phyloP scores from a whole-genome alignment of 805 yeast genomes.

The Starmerella roubikii region DNA sequence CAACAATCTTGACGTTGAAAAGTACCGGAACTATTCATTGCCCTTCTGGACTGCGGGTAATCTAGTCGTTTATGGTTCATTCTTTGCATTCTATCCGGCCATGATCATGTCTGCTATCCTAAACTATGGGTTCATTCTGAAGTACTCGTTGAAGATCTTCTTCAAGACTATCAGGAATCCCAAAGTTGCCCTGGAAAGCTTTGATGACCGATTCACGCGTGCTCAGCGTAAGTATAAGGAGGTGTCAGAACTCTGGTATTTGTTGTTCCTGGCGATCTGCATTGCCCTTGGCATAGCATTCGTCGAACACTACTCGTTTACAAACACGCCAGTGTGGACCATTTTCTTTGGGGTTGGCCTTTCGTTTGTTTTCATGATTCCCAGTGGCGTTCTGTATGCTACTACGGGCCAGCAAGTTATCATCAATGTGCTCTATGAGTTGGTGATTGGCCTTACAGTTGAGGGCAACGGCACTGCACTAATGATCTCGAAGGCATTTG shows the following conservation, averaged over 20 bases:
- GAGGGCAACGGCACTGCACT: conserved; percentile 44
- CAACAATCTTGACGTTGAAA: conserved; percentile 34
- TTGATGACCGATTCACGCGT: conserved; percentile 41
- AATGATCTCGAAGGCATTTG: conserved; percentile 39
- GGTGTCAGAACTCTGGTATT: conserved; percentile 48
- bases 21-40: conserved; percentile 48
- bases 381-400: conserved; percentile 36
- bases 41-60: conserved; percentile 56
- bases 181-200: conserved; percentile 24
- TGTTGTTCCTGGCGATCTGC: conserved; percentile 32
- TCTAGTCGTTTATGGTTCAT: conserved; percentile 44
- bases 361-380: conserved; percentile 38
- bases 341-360: conserved; percentile 40
- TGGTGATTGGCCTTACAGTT: conserved; percentile 42
- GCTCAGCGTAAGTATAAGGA: conserved; percentile 47
- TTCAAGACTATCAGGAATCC: conserved; percentile 20
- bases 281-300: conserved; percentile 34
- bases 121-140: conserved; percentile 14
- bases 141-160: conserved; percentile 5
- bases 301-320: conserved; percentile 26
- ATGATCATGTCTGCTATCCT: conserved; percentile 32
- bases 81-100: conserved; percentile 44
- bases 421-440: conserved; percentile 35
- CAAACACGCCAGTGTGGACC: conserved; percentile 48
- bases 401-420: conserved; percentile 38